Evolutionary conservation across 2,329 filamentous ascomycete species (phyloP).

Genomic region (Penicillium sp.): DNA sequence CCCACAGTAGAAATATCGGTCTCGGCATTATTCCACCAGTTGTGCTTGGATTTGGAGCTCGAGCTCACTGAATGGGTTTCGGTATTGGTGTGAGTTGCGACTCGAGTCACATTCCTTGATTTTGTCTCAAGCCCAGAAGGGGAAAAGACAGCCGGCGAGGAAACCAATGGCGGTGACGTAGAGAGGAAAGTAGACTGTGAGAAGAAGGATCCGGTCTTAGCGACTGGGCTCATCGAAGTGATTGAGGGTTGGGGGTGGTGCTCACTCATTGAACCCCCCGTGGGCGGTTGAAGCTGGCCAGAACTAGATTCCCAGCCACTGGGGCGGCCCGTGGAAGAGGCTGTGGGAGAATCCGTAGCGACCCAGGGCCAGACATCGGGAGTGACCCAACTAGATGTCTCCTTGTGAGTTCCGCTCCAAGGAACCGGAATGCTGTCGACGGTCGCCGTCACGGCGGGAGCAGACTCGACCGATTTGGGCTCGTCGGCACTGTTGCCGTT

Average conservation of each 20-base stretch:
- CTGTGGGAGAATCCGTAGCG: slow-evolving; percentile 50
- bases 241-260: slow-evolving; percentile 31
- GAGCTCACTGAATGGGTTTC: neutral
- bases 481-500: slow-evolving; percentile 58
- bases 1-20: slow-evolving; percentile 3
- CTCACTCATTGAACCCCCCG: slow-evolving; percentile 66
- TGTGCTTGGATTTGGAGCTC: slow-evolving; percentile 3
- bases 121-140: slow-evolving; percentile 46
- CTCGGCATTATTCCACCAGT: slow-evolving; percentile 10
- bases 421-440: slow-evolving; percentile 65
- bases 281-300: slow-evolving; percentile 74
- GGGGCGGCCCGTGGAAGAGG: slow-evolving; percentile 58
- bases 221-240: slow-evolving; percentile 14
- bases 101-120: slow-evolving; percentile 8
- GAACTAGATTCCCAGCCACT: slow-evolving; percentile 73
- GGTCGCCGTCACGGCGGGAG: slow-evolving; percentile 62
- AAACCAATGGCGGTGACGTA: slow-evolving; percentile 52
- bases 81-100: slow-evolving; percentile 3
- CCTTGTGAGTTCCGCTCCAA: slow-evolving; percentile 52
- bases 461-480: slow-evolving; percentile 46
- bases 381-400: slow-evolving; percentile 50
- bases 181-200: slow-evolving; percentile 53
- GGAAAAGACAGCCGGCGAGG: slow-evolving; percentile 46
- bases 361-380: slow-evolving; percentile 69
- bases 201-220: slow-evolving; percentile 26